These are phyloP conservation scores for Paramyrothecium sp. DNA, from an alignment of 2,329 filamentous ascomycete species.

Conservation along the genomic window DNA sequence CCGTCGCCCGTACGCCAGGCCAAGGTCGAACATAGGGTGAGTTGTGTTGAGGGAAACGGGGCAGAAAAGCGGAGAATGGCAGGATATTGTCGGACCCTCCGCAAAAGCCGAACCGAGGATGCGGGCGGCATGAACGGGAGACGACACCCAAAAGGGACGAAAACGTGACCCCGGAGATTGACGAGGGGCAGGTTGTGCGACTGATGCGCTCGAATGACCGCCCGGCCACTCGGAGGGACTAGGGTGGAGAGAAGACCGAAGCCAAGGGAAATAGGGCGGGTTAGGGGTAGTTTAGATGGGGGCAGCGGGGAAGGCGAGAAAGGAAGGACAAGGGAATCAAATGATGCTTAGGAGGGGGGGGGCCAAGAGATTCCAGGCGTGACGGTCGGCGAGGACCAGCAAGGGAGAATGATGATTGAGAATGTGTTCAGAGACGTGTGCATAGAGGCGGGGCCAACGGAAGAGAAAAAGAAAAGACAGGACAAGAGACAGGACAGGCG, in stretches of 20 bases:
- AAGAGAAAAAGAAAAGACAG: neutral
- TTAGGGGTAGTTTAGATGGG: neutral
- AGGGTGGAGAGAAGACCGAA: conserved; percentile 6
- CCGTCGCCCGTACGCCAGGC: too few species aligned
- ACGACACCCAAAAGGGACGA: neutral
- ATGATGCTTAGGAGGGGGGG: too few species aligned
- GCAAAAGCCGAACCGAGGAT: neutral
- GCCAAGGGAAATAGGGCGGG: neutral
- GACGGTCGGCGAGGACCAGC: too few species aligned
- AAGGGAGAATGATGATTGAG: too few species aligned
- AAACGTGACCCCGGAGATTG: neutral
- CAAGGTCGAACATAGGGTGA: neutral
- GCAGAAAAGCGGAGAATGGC: neutral
- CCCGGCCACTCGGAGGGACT: conserved; percentile 15
- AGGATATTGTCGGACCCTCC: neutral
- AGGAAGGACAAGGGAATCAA: neutral
- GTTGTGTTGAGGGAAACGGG: neutral
- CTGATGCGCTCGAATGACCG: neutral
- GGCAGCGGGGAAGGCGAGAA: neutral
- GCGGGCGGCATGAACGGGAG: neutral
- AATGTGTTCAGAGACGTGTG: too few species aligned
- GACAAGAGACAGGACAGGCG: conserved; percentile 2
- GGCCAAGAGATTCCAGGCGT: too few species aligned
- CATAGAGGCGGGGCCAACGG: conserved; percentile 1
- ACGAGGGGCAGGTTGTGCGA: neutral